These are phyloP conservation scores for Penicillium olsonii DNA, from an alignment of 2,329 filamentous ascomycete genomes.

Conservation along the genomic window DNA sequence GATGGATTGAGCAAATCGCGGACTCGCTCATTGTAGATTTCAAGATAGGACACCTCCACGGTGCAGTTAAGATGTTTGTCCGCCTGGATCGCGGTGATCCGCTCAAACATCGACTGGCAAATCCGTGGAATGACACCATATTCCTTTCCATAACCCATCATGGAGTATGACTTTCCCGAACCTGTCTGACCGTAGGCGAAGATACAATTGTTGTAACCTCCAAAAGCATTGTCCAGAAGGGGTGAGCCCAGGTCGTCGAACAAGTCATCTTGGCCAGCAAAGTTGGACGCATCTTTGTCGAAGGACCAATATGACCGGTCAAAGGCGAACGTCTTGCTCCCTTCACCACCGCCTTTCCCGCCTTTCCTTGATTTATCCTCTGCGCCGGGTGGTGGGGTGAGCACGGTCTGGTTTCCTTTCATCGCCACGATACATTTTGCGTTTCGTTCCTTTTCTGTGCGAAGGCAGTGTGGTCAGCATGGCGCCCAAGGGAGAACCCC, in stretches of 20 bases:
- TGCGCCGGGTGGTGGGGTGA: conserved; percentile 69
- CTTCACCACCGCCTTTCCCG: conserved; percentile 66
- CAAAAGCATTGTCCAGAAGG: conserved; percentile 94
- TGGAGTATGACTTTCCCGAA: conserved; percentile 97
- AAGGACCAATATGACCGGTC: conserved; percentile 99
- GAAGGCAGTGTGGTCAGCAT: conserved; percentile 9
- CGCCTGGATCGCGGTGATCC: conserved; percentile 70
- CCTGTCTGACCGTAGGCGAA: conserved; percentile 98
- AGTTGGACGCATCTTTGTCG: conserved; percentile 75
- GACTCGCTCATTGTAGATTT: conserved; percentile 98
- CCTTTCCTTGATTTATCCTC: conserved; percentile 54
- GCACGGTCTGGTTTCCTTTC: conserved; percentile 87
- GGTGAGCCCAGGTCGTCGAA: conserved; percentile 87
- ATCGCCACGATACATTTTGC: conserved; percentile 98
- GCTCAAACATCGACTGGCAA: conserved; percentile 94
- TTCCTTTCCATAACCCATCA: conserved; percentile 99
- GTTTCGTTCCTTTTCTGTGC: conserved; percentile 78
- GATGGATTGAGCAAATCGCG: conserved; percentile 92
- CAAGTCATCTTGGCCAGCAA: conserved; percentile 85
- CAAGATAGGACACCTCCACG: conserved; percentile 95
- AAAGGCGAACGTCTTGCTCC: conserved; percentile 87
- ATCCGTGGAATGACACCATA: conserved; percentile 95
- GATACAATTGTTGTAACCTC: conserved; percentile 99
- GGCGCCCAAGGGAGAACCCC: background rate
- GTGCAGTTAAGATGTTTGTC: conserved; percentile 83